phyloP scores from a whole-genome alignment of 2,329 filamentous ascomycete genomes.

The Pyrenochaeta sp. region DNA sequence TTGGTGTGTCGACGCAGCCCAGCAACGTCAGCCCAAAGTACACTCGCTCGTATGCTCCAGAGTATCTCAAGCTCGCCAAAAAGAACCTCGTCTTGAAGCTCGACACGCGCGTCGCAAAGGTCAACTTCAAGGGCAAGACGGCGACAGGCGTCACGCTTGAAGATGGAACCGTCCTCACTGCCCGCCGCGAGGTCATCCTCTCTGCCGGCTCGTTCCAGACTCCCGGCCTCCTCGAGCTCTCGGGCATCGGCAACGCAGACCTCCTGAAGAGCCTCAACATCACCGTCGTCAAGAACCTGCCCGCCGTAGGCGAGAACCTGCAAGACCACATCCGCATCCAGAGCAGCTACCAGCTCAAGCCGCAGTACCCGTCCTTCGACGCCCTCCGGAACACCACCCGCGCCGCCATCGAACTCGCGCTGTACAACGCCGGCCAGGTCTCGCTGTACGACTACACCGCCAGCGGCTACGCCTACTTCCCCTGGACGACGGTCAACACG shows the following conservation, averaged over 20 bases:
- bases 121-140: conserved; percentile 44
- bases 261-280: conserved; percentile 26
- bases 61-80: conserved; percentile 53
- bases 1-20: conserved; percentile 61
- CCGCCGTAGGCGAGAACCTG: conserved; percentile 37
- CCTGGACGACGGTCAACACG: conserved; percentile 51
- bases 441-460: conserved; percentile 53
- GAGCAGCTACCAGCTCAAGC: conserved; percentile 29
- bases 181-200: conserved; percentile 36
- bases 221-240: conserved; percentile 35
- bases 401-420: conserved; percentile 50
- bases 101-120: conserved; percentile 48
- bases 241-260: conserved; percentile 28
- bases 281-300: conserved; percentile 23
- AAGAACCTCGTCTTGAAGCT: conserved; percentile 53
- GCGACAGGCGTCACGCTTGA: conserved; percentile 44
- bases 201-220: conserved; percentile 37
- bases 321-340: conserved; percentile 45
- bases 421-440: conserved; percentile 41
- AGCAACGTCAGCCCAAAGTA: conserved; percentile 58
- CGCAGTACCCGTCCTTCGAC: conserved; percentile 33
- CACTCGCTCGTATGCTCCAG: conserved; percentile 58
- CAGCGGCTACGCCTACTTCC: conserved; percentile 52
- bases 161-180: conserved; percentile 39
- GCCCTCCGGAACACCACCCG: conserved; percentile 35